Percentiles rank a stretch among this genome's conserved stretches.
Conservation (phyloP, 208 protist species). For the Spongospora subterranea region DNA sequence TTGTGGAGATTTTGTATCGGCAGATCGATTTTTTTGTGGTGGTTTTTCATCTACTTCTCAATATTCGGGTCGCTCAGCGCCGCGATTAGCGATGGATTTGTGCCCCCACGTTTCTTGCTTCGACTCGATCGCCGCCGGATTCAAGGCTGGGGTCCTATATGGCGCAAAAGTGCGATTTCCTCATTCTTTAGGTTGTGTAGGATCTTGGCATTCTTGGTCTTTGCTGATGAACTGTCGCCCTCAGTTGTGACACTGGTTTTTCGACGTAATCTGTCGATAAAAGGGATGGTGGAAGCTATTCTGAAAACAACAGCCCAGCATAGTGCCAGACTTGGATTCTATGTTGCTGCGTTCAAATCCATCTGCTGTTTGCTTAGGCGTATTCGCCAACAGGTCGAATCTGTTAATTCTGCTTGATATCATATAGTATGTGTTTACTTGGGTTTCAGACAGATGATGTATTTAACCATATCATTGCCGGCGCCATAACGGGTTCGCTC, state of each 20-base stretch:
- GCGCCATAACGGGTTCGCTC: neutral
- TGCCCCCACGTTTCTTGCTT: constrained; percentile 7
- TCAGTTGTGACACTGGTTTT: constrained; percentile 32
- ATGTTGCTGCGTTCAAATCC: neutral
- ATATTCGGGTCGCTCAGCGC: too few species aligned
- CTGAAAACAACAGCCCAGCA: constrained; percentile 27
- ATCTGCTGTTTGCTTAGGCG: neutral
- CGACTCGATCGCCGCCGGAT: neutral
- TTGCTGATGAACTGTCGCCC: neutral
- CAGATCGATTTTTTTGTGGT: too few species aligned
- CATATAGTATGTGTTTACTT: neutral
- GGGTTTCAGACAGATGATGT: constrained; percentile 11
- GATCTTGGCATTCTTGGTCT: neutral
- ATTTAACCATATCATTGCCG: neutral
- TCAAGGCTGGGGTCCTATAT: neutral
- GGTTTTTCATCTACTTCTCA: too few species aligned
- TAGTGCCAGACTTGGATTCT: constrained; percentile 20
- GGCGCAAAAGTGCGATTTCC: constrained; percentile 31
- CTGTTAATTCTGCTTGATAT: neutral
- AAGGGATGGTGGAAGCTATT: neutral
- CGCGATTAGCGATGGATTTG: neutral
- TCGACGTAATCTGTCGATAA: neutral
- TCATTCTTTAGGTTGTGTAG: neutral
- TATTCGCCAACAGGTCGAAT: neutral
- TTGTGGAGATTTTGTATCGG: too few species aligned